Conservation (phyloP, 1,284 basidiomycete genomes). For the Tilletia walkeri region DNA sequence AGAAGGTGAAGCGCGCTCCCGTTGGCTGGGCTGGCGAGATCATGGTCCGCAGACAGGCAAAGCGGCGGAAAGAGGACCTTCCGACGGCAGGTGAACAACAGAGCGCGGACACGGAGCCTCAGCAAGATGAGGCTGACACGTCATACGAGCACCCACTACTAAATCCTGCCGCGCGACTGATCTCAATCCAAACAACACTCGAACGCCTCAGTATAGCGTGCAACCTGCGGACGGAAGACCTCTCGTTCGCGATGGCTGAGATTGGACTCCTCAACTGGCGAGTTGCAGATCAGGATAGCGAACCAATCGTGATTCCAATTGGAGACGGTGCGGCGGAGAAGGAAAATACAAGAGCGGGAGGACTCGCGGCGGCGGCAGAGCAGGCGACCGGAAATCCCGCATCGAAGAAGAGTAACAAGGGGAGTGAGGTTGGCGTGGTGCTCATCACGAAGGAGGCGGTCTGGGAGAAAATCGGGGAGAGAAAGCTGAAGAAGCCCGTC, state of each 20-base stretch:
- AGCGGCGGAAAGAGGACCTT: slow-evolving; percentile 18
- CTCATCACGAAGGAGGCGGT: slow-evolving; percentile 33
- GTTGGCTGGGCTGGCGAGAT: slow-evolving; percentile 2
- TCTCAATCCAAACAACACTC: slow-evolving; percentile 39
- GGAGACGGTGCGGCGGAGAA: slow-evolving; percentile 7
- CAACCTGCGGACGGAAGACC: slow-evolving; percentile 78
- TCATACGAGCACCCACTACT: slow-evolving; percentile 15
- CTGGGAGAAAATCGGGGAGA: slow-evolving; percentile 26
- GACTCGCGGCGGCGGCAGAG: not conserved
- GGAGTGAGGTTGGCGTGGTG: slow-evolving; percentile 19
- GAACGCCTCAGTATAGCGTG: slow-evolving; percentile 71
- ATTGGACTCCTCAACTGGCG: slow-evolving; percentile 70
- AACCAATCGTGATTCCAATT: not conserved
- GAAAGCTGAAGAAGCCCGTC: slow-evolving; percentile 36
- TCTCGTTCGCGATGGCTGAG: slow-evolving; percentile 81
- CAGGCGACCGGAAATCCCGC: not conserved
- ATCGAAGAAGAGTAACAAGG: not conserved
- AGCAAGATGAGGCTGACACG: not conserved
- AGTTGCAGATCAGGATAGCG: slow-evolving; percentile 15
- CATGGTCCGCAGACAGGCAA: not conserved
- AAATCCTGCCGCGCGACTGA: slow-evolving; percentile 25
- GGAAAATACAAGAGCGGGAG: slow-evolving; percentile 14
- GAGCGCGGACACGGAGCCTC: not conserved
- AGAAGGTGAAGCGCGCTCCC: not conserved
- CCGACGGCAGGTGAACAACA: slow-evolving; percentile 22